Evolutionary conservation across 2,329 filamentous ascomycete genomes (phyloP).

Genomic region (Colletotrichum shisoi): DNA sequence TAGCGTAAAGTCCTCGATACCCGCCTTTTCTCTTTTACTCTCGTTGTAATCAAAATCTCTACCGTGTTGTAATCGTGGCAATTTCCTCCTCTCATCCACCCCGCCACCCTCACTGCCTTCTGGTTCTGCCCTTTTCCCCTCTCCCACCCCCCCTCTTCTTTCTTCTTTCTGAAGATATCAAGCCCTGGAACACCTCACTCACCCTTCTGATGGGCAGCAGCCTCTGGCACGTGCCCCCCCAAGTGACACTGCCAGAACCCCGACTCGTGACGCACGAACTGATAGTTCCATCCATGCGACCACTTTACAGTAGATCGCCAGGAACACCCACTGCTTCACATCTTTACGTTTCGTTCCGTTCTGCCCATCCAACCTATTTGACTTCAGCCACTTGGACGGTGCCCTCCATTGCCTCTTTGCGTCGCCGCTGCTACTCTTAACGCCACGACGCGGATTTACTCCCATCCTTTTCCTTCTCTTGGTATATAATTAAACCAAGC

Average conservation of each 20-base stretch:
- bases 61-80: slow-evolving; percentile 27
- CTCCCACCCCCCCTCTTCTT: too few species aligned
- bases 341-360: slow-evolving; percentile 1
- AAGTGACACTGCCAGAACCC: slow-evolving; percentile 26
- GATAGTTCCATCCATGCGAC: slow-evolving; percentile 24
- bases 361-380: neutral
- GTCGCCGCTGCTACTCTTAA: neutral
- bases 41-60: slow-evolving; percentile 31
- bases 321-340: slow-evolving; percentile 13
- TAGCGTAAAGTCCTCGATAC: slow-evolving; percentile 20
- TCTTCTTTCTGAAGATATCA: neutral
- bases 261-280: slow-evolving; percentile 37
- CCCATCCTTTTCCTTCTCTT: neutral
- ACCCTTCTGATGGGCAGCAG: neutral
- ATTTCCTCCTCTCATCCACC: slow-evolving; percentile 25
- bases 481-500: neutral
- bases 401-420: neutral
- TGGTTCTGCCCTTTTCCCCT: neutral
- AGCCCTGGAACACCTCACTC: slow-evolving; percentile 1
- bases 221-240: slow-evolving; percentile 24
- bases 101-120: neutral
- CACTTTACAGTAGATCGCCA: slow-evolving; percentile 18
- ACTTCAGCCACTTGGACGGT: neutral
- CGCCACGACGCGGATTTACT: neutral
- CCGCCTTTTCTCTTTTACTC: slow-evolving; percentile 30